These are phyloP conservation scores for Fusarium napiforme DNA, from an alignment of 2,329 filamentous ascomycete genomes.

Conservation along the genomic window DNA sequence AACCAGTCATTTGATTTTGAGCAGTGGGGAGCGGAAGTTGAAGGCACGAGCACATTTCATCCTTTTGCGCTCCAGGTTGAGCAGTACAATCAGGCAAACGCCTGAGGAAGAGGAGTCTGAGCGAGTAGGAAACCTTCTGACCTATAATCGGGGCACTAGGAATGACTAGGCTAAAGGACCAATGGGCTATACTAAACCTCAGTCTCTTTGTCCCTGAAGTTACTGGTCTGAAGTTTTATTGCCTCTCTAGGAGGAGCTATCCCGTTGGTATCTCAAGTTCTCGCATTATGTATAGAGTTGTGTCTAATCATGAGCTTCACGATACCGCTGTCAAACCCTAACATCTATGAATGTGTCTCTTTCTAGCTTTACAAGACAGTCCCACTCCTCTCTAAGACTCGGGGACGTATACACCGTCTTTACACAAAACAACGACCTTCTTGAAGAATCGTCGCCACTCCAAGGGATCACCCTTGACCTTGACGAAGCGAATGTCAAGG, in stretches of 20 bases:
- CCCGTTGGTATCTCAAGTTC: background rate
- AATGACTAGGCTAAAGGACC: background rate
- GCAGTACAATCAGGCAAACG: background rate
- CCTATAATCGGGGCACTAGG: background rate
- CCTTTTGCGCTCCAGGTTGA: background rate
- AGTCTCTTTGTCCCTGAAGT: background rate
- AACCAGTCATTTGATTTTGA: background rate
- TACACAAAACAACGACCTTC: conserved; percentile 87
- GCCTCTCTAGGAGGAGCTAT: background rate
- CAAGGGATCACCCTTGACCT: conserved; percentile 93
- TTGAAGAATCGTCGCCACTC: conserved; percentile 99
- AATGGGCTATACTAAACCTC: background rate
- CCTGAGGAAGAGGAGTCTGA: background rate
- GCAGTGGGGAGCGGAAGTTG: background rate
- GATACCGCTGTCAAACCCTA: background rate
- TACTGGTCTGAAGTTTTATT: background rate
- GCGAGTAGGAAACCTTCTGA: too few relatives aligned
- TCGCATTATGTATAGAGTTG: background rate
- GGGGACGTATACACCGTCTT: conserved; percentile 78
- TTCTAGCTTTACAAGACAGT: conserved; percentile 26
- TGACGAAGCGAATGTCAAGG: conserved; percentile 89
- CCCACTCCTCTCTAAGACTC: conserved; percentile 50
- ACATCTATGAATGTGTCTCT: background rate
- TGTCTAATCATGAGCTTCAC: conserved; percentile 14
- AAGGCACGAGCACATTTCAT: background rate